Percentiles rank a stretch among this genome's conserved stretches.
Conservation (phyloP, 139 green algal genomes). For the Haematococcus sp. region DNA sequence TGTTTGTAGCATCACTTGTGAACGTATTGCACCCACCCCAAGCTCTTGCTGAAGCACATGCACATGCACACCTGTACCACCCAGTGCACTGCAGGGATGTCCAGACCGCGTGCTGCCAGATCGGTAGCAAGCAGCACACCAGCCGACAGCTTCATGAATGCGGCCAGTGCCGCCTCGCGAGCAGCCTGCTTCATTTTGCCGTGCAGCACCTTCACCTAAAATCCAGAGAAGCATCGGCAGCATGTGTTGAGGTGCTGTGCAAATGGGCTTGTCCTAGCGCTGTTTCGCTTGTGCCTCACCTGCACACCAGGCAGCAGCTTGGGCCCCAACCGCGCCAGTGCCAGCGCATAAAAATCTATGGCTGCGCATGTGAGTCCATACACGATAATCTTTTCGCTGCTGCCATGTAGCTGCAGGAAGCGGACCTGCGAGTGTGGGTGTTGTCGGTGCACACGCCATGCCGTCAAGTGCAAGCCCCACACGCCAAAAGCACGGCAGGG, state of each 20-base stretch:
- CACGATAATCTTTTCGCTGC: constrained; percentile 82
- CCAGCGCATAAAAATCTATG: constrained; percentile 75
- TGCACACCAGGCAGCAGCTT: constrained; percentile 38
- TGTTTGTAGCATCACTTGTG: too few species aligned
- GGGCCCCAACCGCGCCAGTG: constrained; percentile 14
- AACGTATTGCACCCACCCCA: too few species aligned
- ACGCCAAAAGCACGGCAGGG: too few species aligned
- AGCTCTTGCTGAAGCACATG: too few species aligned
- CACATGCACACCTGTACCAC: constrained; percentile 61
- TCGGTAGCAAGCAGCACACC: constrained; percentile 88
- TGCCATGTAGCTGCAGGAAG: constrained; percentile 50
- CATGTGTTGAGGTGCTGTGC: too few species aligned
- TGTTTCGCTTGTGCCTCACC: too few species aligned
- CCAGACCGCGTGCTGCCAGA: constrained; percentile 88
- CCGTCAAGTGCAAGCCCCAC: too few species aligned
- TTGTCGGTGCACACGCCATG: too few species aligned
- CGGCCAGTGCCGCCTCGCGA: constrained; percentile 65
- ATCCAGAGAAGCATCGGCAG: neutral
- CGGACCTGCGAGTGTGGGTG: too few species aligned
- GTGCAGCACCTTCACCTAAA: constrained; percentile 66
- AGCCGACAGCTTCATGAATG: constrained; percentile 51
- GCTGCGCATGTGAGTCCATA: constrained; percentile 95
- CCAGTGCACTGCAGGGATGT: constrained; percentile 89
- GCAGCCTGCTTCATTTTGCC: constrained; percentile 87
- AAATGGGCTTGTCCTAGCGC: too few species aligned